Percentiles rank a stretch among this genome's conserved stretches.
phyloP scores from a whole-genome alignment of 2,329 filamentous ascomycete species.

The Elsinoe ampelina region DNA sequence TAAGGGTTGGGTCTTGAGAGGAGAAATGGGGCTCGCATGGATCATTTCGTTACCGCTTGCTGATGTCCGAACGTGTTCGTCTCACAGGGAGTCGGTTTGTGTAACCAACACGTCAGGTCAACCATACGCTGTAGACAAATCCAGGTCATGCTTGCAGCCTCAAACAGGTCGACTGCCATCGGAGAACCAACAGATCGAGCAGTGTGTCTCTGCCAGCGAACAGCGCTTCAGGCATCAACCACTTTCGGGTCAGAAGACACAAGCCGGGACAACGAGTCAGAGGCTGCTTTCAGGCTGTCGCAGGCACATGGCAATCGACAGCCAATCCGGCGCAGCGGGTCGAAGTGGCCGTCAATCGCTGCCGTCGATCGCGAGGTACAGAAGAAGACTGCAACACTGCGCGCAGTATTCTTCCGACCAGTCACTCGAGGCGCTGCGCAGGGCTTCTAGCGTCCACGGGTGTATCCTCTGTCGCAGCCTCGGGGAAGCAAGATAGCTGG shows the following conservation, averaged over 20 bases:
- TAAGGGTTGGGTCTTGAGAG: not conserved
- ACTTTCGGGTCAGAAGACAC: slow-evolving; percentile 3
- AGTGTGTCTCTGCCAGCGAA: not conserved
- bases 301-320: slow-evolving; percentile 6
- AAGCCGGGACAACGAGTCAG: not conserved
- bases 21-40: not conserved
- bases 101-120: slow-evolving; percentile 4
- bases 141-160: slow-evolving; percentile 2
- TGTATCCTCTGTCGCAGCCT: not conserved
- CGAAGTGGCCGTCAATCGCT: slow-evolving; percentile 5
- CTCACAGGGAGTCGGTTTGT: not conserved
- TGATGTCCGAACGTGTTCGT: not conserved
- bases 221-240: slow-evolving; percentile 4
- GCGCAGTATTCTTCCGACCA: slow-evolving; percentile 3
- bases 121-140: not conserved
- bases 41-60: slow-evolving; percentile 4
- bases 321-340: slow-evolving; percentile 12
- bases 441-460: not conserved
- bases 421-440: not conserved
- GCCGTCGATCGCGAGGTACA: slow-evolving; percentile 4
- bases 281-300: not conserved
- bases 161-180: not conserved
- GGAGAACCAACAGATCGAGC: not conserved
- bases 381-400: not conserved
- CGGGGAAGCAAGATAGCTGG: not conserved